phyloP scores from a whole-genome alignment of 345 rosid species.

The Zanthoxylum bungeanum region DNA sequence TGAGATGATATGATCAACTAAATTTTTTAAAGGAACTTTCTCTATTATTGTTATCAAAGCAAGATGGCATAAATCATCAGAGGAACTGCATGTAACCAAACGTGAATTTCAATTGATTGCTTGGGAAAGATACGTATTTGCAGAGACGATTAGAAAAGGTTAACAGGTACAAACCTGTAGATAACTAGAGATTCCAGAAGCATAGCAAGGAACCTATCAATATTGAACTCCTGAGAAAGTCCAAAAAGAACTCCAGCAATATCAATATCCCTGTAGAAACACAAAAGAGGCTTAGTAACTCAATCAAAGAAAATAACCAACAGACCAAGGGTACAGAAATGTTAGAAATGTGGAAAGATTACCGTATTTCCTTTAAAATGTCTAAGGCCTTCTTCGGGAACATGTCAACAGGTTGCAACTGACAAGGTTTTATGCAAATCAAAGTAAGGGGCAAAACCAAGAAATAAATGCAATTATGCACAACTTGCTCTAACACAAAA shows the following conservation, averaged over 20 bases:
- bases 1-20: constrained; percentile 52
- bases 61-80: constrained; percentile 50
- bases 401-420: constrained; percentile 61
- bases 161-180: constrained; percentile 50
- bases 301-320: background rate
- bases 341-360: constrained; percentile 3
- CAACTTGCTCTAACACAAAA: background rate
- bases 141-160: constrained; percentile 5
- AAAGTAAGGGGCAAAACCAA: constrained; percentile 15
- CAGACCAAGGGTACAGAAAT: background rate
- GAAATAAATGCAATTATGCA: constrained; percentile 1
- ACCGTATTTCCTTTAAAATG: constrained; percentile 71
- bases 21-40: constrained; percentile 48
- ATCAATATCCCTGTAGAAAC: constrained; percentile 54
- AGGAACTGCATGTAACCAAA: constrained; percentile 50
- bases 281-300: constrained; percentile 7
- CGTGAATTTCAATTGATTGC: constrained; percentile 18
- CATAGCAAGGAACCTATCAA: constrained; percentile 64
- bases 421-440: constrained; percentile 24
- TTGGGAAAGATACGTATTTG: background rate
- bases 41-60: constrained; percentile 60
- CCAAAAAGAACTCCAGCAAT: constrained; percentile 55
- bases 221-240: constrained; percentile 68
- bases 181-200: constrained; percentile 62
- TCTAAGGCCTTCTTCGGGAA: constrained; percentile 76